phyloP scores from a whole-genome alignment of 805 yeast species.

The Torulaspora maleeae region DNA sequence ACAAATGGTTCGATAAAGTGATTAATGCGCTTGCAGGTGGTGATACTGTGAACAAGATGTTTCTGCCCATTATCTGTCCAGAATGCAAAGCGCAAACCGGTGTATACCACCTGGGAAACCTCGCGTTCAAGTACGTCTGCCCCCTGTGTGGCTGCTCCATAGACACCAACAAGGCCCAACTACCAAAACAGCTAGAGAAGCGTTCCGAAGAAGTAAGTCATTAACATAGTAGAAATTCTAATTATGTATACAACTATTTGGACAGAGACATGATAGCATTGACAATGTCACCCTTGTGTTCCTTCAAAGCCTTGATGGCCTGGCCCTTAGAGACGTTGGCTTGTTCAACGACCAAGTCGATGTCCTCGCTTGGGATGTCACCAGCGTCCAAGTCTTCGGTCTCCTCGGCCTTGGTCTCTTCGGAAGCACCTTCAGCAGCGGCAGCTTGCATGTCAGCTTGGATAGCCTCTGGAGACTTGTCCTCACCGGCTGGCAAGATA shows the following conservation, averaged over 20 bases:
- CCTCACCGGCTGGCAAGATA: conserved; percentile 43
- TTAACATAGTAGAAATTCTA: not conserved
- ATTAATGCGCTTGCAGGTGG: conserved; percentile 32
- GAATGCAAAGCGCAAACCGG: conserved; percentile 27
- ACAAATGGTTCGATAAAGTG: conserved; percentile 35
- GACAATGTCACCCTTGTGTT: conserved; percentile 89
- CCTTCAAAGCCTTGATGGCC: conserved; percentile 87
- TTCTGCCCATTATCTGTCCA: conserved; percentile 24
- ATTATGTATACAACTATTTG: conserved; percentile 18
- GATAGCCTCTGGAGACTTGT: conserved; percentile 71
- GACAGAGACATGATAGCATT: conserved; percentile 87
- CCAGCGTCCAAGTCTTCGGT: conserved; percentile 78
- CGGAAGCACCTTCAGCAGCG: conserved; percentile 45
- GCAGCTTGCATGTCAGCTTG: conserved; percentile 77
- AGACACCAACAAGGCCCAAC: conserved; percentile 9
- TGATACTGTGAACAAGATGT: conserved; percentile 17
- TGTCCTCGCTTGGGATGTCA: conserved; percentile 77
- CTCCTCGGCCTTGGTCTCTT: conserved; percentile 39
- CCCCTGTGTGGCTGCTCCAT: conserved; percentile 25
- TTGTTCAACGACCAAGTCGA: conserved; percentile 85
- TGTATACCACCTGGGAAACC: conserved; percentile 22
- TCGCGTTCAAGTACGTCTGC: conserved; percentile 26
- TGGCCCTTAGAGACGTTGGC: conserved; percentile 82
- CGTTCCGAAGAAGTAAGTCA: no score
- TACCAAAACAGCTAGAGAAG: conserved; percentile 1